These are phyloP conservation scores for Corylus heterophylla DNA, from an alignment of 306 rosid genomes.

Conservation along the genomic window DNA sequence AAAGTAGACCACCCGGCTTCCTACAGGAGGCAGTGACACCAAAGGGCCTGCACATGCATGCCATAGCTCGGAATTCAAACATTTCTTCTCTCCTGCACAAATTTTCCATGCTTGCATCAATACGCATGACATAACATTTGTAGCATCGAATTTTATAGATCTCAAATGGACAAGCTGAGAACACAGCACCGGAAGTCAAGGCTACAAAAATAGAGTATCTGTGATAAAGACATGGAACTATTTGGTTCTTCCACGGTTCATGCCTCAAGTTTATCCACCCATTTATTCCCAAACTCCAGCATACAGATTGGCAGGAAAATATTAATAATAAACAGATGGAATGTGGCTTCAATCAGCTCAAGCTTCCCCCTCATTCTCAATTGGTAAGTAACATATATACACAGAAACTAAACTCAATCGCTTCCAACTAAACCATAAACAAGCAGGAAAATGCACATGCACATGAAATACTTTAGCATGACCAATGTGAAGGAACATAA, in stretches of 20 bases:
- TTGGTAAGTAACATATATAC: no score
- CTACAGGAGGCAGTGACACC: conserved; percentile 82
- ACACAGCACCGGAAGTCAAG: conserved; percentile 7
- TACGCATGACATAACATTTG: conserved; percentile 8
- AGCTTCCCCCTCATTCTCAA: not conserved
- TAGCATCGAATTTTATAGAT: conserved; percentile 3
- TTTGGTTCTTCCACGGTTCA: conserved; percentile 3
- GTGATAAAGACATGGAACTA: conserved; percentile 3
- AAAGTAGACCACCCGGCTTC: conserved; percentile 90
- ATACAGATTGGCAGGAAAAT: not conserved
- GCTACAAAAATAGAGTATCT: conserved; percentile 6
- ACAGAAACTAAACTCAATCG: no score
- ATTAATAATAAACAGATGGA: not conserved
- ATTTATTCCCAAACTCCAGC: not conserved
- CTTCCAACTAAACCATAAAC: no score
- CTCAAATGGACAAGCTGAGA: conserved; percentile 11
- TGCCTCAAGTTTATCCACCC: not conserved
- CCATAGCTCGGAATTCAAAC: conserved; percentile 95
- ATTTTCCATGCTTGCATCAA: conserved; percentile 24
- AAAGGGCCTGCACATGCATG: conserved; percentile 99
- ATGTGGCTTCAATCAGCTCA: not conserved
- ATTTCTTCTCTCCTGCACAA: conserved; percentile 81
- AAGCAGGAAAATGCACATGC: no score
- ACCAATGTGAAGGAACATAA: not conserved
- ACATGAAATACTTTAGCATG: no score